Conservation (phyloP, 1,139 yeast species). For the Geotrichum citri-aurantii region DNA sequence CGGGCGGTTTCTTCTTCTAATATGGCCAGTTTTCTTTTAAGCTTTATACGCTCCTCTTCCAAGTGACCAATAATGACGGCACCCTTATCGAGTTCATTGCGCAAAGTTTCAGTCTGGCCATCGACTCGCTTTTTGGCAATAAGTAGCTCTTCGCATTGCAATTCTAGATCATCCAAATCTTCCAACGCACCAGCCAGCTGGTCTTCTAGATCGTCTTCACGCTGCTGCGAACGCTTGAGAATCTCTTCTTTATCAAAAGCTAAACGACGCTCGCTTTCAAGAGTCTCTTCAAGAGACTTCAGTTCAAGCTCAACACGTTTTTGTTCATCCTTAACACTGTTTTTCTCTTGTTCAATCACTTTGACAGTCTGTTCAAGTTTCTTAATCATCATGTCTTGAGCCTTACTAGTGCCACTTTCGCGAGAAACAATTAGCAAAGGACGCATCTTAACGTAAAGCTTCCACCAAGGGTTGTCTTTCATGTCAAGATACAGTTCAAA, state of each 20-base stretch:
- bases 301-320: conserved; percentile 38
- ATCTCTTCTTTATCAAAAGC: conserved; percentile 44
- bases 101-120: conserved; percentile 31
- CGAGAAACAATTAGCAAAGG: conserved; percentile 58
- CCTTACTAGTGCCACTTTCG: conserved; percentile 45
- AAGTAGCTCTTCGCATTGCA: conserved; percentile 36
- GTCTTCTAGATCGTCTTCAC: conserved; percentile 40
- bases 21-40: conserved; percentile 24
- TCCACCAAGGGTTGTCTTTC: conserved; percentile 76
- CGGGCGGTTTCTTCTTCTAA: conserved; percentile 29
- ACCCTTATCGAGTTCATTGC: conserved; percentile 34
- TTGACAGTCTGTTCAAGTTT: conserved; percentile 33
- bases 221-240: conserved; percentile 38
- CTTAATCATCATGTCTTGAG: conserved; percentile 54
- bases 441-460: conserved; percentile 60
- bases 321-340: conserved; percentile 30
- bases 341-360: conserved; percentile 27
- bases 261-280: conserved; percentile 39
- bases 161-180: conserved; percentile 37
- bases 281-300: conserved; percentile 33
- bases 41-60: conserved; percentile 33
- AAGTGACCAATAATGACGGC: conserved; percentile 32
- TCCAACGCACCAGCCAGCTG: conserved; percentile 35
- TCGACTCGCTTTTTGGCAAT: conserved; percentile 37
- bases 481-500: conserved; percentile 50